Base-by-base conservation (phyloP, 108 stramenopile species). In the Chaetoceros muelleri region DNA sequence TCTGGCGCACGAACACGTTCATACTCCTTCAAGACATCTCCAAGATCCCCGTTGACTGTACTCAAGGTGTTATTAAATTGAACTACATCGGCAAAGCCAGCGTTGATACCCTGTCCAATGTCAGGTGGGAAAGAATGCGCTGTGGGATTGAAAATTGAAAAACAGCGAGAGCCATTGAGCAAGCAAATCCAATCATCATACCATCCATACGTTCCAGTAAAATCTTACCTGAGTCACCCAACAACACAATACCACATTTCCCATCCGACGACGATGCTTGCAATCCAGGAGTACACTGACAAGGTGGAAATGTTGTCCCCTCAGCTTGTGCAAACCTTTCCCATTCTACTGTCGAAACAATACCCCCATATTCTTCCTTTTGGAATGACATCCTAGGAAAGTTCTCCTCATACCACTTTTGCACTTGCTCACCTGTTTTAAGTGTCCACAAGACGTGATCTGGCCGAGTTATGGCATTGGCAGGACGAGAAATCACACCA, bases 21-120 rank as follows among this genome's bases (percentile, higher is more conserved):
- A 48, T 62, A 68, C 46, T 61, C 26, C n/a, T 62, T 51, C 57
- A 61, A 29, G 3, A 52, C 44, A 7, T 24, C 24, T 16, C 55
- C 61, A 34, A 73, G 53, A 3, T 30, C 2, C 24, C 54, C 65
- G 26, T 44, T n/a, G n/a, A n/a, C n/a, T 10, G 34, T 40, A 40
- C 62, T 46, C 53, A 82, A 62, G 1, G 71, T 68, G 21, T 48
- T 47, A 50, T 73, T 66, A 31, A 87, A 55, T 29, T 68, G 70
- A n/a, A 83, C 67, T 26, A 82, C 88, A 72, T 95, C 94, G 59
- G 82, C 74, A 24, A 92, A 63, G 7, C 81, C 90, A 0, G 83
- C 76, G 60, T 95, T 95, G 60, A 87, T 74, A 47, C 94, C 94
- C 63, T 95, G 88, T 1, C 90, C 94, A 61, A 85, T 84, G 52